phyloP scores from a whole-genome alignment of 2,329 filamentous ascomycete species.

The Aureobasidium lini region DNA sequence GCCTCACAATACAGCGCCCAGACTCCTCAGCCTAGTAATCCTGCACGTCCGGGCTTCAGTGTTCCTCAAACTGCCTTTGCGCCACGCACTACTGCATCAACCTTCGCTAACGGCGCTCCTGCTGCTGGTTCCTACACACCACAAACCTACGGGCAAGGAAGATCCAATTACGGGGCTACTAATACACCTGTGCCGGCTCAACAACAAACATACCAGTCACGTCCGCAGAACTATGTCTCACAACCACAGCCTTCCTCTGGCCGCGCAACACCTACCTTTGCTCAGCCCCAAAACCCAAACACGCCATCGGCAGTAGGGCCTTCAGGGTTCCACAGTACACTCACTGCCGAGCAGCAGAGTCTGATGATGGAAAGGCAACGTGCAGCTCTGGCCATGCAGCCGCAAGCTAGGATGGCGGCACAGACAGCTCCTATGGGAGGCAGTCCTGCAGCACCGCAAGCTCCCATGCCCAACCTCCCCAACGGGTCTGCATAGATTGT shows the following conservation, averaged over 20 bases:
- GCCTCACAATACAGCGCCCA: conserved; percentile 1
- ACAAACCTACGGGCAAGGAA: conserved; percentile 9
- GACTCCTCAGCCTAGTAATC: conserved; percentile 5
- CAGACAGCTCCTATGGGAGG: conserved; percentile 7
- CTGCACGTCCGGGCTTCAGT: background rate
- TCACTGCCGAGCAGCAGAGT: conserved; percentile 29
- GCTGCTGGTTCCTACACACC: background rate
- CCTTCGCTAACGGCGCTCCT: conserved; percentile 14
- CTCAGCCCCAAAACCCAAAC: conserved; percentile 21
- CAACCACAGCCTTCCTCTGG: conserved; percentile 22
- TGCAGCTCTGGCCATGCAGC: conserved; percentile 29
- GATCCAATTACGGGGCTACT: conserved; percentile 5
- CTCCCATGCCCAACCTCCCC: background rate
- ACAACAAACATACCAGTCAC: background rate
- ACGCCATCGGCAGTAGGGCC: conserved; percentile 18
- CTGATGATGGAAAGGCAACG: conserved; percentile 31
- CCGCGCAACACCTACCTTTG: conserved; percentile 23
- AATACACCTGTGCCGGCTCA: background rate
- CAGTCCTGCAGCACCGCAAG: conserved; percentile 5
- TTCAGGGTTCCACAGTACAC: conserved; percentile 23
- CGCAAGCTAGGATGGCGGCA: conserved; percentile 16
- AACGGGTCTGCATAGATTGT: conserved; percentile 1
- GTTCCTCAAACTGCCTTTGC: conserved; percentile 7
- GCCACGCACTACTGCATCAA: conserved; percentile 15
- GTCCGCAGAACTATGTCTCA: background rate